Evolutionary conservation across 257 asterid genomes (phyloP).

Genomic region (Verbascum thapsus): DNA sequence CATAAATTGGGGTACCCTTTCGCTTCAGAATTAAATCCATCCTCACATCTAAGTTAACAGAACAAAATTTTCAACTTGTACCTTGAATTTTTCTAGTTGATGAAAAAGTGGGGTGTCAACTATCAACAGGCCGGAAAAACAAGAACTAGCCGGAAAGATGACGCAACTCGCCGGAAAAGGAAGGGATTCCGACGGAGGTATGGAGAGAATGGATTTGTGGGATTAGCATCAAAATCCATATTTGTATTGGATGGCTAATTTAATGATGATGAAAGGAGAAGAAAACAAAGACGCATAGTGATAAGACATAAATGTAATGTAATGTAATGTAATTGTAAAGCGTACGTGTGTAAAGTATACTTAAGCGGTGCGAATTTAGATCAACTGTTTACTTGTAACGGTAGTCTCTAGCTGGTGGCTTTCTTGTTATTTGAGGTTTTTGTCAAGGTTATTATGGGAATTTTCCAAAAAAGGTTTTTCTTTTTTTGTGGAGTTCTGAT

Average conservation of each 20-base stretch:
- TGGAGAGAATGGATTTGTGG: slow-evolving; percentile 33
- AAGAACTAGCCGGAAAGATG: slow-evolving; percentile 38
- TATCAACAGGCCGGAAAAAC: slow-evolving; percentile 28
- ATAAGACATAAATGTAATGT: too few species aligned
- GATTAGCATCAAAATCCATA: slow-evolving; percentile 47
- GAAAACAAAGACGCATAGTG: slow-evolving; percentile 48
- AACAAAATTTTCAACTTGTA: too few species aligned
- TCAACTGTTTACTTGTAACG: too few species aligned
- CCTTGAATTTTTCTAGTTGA: slow-evolving; percentile 34
- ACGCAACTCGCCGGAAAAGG: slow-evolving; percentile 41
- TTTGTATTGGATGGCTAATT: not conserved
- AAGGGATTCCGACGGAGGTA: slow-evolving; percentile 35
- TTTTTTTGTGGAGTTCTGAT: too few species aligned
- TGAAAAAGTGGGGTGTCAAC: slow-evolving; percentile 16
- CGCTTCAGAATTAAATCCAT: too few species aligned
- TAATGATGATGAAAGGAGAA: slow-evolving; percentile 39
- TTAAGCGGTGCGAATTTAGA: too few species aligned
- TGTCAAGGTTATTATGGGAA: too few species aligned
- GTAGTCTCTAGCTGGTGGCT: too few species aligned
- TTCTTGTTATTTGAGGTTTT: too few species aligned
- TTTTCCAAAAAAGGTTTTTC: too few species aligned
- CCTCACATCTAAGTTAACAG: too few species aligned
- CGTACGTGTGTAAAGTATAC: slow-evolving; percentile 19
- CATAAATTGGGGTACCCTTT: too few species aligned
- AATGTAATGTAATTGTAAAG: slow-evolving; percentile 14